A percentile compares a stretch with the other conserved stretches of the same genome.
These are phyloP conservation scores for Ascochyta fabae DNA, from an alignment of 2,329 filamentous ascomycete genomes.

Conservation along the genomic window DNA sequence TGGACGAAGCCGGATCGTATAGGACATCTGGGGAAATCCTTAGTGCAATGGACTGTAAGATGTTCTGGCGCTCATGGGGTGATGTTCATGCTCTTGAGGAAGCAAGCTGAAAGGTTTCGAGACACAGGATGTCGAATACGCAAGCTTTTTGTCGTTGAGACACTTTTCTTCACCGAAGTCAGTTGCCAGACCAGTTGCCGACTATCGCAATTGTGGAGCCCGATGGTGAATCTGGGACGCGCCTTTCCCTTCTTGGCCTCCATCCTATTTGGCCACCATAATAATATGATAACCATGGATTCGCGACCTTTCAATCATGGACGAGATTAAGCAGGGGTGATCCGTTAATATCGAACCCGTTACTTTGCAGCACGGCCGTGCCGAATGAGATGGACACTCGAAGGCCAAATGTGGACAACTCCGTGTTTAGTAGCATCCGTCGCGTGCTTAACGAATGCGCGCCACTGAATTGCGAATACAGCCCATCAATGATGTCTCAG, in stretches of 20 bases:
- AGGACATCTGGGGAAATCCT: background rate
- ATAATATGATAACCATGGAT: constrained; percentile 1
- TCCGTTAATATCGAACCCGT: background rate
- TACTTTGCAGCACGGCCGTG: background rate
- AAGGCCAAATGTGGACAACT: background rate
- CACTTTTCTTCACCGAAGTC: background rate
- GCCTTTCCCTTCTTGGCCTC: constrained; percentile 7
- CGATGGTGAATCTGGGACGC: constrained; percentile 11
- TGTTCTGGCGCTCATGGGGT: too few relatives aligned
- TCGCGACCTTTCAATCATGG: background rate
- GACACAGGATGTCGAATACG: background rate
- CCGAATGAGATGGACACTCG: background rate
- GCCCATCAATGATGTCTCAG: too few relatives aligned
- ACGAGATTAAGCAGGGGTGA: background rate
- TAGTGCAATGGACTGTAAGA: too few relatives aligned
- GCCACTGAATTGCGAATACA: constrained; percentile 8
- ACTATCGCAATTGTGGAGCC: constrained; percentile 18
- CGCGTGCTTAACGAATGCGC: background rate
- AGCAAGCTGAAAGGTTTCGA: background rate
- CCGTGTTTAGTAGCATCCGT: constrained; percentile 7
- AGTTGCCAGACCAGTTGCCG: background rate
- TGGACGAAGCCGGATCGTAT: background rate
- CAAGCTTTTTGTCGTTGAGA: constrained; percentile 10
- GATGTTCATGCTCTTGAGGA: too few relatives aligned
- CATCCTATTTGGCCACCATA: background rate